These are phyloP conservation scores for Staphylotrichum longicolle DNA, from an alignment of 495 filamentous ascomycete species.

Conservation along the genomic window DNA sequence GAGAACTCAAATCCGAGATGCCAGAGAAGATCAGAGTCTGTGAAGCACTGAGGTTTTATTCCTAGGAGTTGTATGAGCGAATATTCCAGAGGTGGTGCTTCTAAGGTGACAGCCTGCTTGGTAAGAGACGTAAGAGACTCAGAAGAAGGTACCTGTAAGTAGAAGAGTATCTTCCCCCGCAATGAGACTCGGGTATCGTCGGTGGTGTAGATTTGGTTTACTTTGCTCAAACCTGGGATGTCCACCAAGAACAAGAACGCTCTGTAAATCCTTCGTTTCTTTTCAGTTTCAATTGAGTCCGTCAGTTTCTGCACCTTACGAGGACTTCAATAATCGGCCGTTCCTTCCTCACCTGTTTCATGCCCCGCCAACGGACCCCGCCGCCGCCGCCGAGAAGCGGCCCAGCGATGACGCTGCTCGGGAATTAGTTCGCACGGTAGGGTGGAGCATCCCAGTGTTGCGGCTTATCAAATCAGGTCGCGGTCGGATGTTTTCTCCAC, in stretches of 20 bases:
- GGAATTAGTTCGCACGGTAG: neutral
- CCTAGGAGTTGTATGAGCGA: constrained; percentile 1
- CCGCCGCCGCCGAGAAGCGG: neutral
- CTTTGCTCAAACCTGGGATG: too few species aligned
- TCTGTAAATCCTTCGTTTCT: too few species aligned
- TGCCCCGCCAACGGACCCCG: constrained; percentile 14
- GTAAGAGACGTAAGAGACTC: neutral
- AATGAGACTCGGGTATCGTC: constrained; percentile 4
- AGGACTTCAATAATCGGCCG: neutral
- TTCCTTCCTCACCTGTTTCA: neutral
- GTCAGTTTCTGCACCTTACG: too few species aligned
- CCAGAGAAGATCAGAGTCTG: neutral
- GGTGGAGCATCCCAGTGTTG: neutral
- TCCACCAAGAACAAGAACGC: too few species aligned
- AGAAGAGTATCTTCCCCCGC: neutral
- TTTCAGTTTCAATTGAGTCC: too few species aligned
- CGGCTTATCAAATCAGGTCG: too few species aligned
- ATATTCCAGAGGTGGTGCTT: neutral
- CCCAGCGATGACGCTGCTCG: neutral
- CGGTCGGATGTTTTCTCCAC: too few species aligned
- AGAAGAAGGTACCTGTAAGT: too few species aligned
- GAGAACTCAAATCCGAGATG: neutral
- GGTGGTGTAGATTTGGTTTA: neutral
- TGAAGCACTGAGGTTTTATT: neutral
- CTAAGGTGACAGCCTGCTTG: neutral